Conservation (phyloP, 805 yeast species). For the Cyberlindnera euphorbiiphila region DNA sequence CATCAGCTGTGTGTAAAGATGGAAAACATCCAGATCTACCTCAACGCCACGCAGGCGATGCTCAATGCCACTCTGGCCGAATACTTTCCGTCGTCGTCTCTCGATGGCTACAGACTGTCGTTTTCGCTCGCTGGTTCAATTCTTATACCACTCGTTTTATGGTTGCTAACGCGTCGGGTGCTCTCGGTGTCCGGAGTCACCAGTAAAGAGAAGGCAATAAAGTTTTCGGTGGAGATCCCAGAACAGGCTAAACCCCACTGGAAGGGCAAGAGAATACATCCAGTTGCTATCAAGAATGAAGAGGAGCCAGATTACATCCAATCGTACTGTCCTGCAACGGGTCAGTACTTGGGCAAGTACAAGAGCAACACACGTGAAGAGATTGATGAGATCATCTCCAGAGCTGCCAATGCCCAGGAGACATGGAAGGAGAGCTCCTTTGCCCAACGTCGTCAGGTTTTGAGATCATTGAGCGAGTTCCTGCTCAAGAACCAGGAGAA, state of each 20-base stretch:
- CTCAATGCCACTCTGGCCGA: slow-evolving; percentile 25
- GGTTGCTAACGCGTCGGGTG: slow-evolving; percentile 15
- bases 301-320: slow-evolving; percentile 69
- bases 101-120: slow-evolving; percentile 16
- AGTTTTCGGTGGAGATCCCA: slow-evolving; percentile 57
- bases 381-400: slow-evolving; percentile 58
- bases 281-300: slow-evolving; percentile 53
- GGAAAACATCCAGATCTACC: slow-evolving; percentile 19
- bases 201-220: slow-evolving; percentile 30
- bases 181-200: slow-evolving; percentile 1
- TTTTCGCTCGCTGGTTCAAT: slow-evolving; percentile 19
- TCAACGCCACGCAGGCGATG: slow-evolving; percentile 21
- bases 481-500: slow-evolving; percentile 79
- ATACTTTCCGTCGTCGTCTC: slow-evolving; percentile 14
- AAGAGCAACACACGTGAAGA: slow-evolving; percentile 61
- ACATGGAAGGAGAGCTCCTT: slow-evolving; percentile 43
- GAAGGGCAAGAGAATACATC: slow-evolving; percentile 80
- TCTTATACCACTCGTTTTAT: slow-evolving; percentile 10
- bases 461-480: slow-evolving; percentile 66
- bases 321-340: slow-evolving; percentile 94
- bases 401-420: slow-evolving; percentile 32
- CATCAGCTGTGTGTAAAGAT: neutral
- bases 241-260: slow-evolving; percentile 83
- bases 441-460: slow-evolving; percentile 62
- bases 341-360: slow-evolving; percentile 77